These are phyloP conservation scores for Nitzschia sp. DNA, from an alignment of 108 stramenopile genomes.

Conservation along the genomic window DNA sequence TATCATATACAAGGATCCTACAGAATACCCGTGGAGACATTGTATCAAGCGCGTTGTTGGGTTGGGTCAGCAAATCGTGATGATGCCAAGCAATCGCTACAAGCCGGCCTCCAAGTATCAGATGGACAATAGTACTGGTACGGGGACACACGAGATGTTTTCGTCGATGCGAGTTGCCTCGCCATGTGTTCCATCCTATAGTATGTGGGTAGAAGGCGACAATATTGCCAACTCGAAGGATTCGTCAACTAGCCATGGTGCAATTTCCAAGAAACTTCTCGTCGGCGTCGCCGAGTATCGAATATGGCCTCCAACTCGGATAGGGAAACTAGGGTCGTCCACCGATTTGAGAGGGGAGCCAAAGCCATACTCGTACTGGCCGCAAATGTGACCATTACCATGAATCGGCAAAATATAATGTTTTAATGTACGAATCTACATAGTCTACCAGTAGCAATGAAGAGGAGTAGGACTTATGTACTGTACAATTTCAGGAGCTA, in stretches of 20 bases:
- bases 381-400: no score
- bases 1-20: slow-evolving; percentile 41
- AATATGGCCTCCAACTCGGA: slow-evolving; percentile 77
- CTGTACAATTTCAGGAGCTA: slow-evolving; percentile 1
- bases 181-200: slow-evolving; percentile 21
- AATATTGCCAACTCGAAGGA: slow-evolving; percentile 46
- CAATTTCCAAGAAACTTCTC: slow-evolving; percentile 68
- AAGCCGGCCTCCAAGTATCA: not conserved
- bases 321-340: slow-evolving; percentile 37
- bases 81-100: slow-evolving; percentile 18
- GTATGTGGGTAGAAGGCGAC: slow-evolving; percentile 73
- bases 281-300: slow-evolving; percentile 71
- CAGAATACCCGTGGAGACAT: slow-evolving; percentile 38
- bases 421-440: no score
- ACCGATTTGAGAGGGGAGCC: not conserved
- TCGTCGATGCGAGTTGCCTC: slow-evolving; percentile 9
- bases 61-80: slow-evolving; percentile 62
- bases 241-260: slow-evolving; percentile 48
- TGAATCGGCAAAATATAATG: no score
- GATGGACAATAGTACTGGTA: not conserved
- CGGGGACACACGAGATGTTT: not conserved
- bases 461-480: no score
- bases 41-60: slow-evolving; percentile 68
- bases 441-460: no score
- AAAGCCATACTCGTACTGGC: slow-evolving; percentile 20